Base-by-base conservation (phyloP, 2,329 filamentous ascomycete species). In the Coccinonectria pachysandricola region DNA sequence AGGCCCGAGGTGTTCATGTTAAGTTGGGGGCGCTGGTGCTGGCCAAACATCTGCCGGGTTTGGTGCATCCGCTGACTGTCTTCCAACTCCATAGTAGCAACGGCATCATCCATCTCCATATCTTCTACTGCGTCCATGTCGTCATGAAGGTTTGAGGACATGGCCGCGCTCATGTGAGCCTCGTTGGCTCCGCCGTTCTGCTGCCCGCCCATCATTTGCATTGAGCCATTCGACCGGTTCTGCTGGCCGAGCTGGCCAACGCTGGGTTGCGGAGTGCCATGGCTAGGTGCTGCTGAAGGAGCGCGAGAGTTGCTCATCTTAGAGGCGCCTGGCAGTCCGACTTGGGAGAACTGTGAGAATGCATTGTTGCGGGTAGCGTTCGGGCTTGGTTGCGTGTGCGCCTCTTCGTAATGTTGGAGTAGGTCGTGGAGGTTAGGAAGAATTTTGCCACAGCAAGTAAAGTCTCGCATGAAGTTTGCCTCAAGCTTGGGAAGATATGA, bases 401-500 rank as follows among this genome's bases (percentile, higher is more conserved):
- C 75, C 58, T 95, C 88, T 57, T 98, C 91, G 52, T 95, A 98
- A 55, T 98, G 91, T 51, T 94, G 86, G 23, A 98, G 65, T 23
- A 98, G 68, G 50, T 96, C 91, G 59, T 98, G 91, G 42, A 98
- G 71, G 26, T 87, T 92, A 13, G 87, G 81, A 41, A 95, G 70
- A 16, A 79, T 88, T 46, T 84, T 73, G 46, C 86, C 86, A 59
- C 91, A 98, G 62, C 91, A 98, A 27, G 80, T 80, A 59, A 96
- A 96, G 60, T 96, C 87, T 56, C 80, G 80, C 84, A 96, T 92
- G 55, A 95, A 98, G 50, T 88, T 91, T 35, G 88, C 88, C 57
- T 98, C 91, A 50, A 95, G 75, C 56, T 94, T 95, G 7, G 87
- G 88, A 2, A 95, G 71, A 52, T 96, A 96, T 14, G 91, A 96